A percentile compares a stretch with the other conserved stretches of the same genome.
Conservation (phyloP, 257 asterid genomes). For the Nicotiana noctiflora region DNA sequence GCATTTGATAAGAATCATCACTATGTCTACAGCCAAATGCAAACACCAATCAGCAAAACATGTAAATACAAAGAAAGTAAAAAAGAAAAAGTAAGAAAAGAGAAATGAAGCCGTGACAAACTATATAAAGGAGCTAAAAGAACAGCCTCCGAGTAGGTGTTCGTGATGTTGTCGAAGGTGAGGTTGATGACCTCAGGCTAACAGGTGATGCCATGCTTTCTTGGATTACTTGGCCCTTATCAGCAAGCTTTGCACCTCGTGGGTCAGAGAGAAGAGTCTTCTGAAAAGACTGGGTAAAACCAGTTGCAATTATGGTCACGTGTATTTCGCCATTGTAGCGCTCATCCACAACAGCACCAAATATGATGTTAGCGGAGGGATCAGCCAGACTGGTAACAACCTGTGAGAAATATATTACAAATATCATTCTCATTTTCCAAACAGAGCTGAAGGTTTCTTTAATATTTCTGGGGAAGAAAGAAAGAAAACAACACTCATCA, state of each 20-base stretch:
- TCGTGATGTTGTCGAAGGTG: constrained; percentile 20
- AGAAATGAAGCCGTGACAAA: background rate
- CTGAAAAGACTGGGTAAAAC: constrained; percentile 85
- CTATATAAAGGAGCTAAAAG: constrained; percentile 22
- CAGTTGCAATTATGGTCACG: constrained; percentile 94
- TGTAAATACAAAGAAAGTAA: background rate
- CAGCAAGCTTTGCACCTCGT: constrained; percentile 51
- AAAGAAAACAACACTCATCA: background rate
- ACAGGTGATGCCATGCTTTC: constrained; percentile 37
- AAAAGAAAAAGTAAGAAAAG: background rate
- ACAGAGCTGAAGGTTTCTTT: too few relatives aligned
- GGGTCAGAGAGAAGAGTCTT: constrained; percentile 78
- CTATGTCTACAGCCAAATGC: constrained; percentile 11
- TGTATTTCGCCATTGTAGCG: constrained; percentile 90
- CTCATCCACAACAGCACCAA: constrained; percentile 99
- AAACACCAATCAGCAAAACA: background rate
- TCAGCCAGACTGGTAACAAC: constrained; percentile 98
- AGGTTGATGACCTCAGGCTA: constrained; percentile 27
- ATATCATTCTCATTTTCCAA: too few relatives aligned
- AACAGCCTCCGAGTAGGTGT: constrained; percentile 36
- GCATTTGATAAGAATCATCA: constrained; percentile 4
- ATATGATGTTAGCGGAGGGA: constrained; percentile 91
- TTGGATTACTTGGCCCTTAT: constrained; percentile 29
- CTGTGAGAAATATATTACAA: constrained; percentile 25
- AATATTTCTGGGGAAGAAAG: background rate